Evolutionary conservation across 208 protist species (phyloP).

Genomic region (Endotrypanum monterogeii): DNA sequence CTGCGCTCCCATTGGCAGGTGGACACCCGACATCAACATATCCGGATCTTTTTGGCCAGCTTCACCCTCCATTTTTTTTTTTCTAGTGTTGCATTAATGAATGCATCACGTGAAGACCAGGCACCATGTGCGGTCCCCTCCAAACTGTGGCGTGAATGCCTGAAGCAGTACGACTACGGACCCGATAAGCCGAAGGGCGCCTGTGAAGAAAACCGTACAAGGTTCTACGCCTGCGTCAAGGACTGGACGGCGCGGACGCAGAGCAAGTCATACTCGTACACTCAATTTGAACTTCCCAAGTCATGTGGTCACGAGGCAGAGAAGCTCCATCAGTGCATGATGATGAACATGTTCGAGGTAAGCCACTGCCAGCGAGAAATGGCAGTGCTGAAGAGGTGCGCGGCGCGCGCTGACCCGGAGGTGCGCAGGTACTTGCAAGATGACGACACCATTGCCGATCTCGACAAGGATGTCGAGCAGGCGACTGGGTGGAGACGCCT

Average conservation of each 20-base stretch:
- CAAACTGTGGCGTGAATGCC: conserved; percentile 78
- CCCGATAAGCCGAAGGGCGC: conserved; percentile 72
- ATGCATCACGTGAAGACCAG: conserved; percentile 14
- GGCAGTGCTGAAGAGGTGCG: conserved; percentile 79
- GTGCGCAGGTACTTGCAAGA: conserved; percentile 55
- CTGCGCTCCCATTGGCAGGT: too few species aligned
- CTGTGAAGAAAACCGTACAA: conserved; percentile 64
- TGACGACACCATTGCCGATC: conserved; percentile 49
- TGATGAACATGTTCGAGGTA: conserved; percentile 90
- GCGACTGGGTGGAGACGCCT: conserved; percentile 56
- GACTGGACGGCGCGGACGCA: conserved; percentile 59
- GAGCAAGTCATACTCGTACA: conserved; percentile 51
- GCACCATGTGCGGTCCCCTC: conserved; percentile 74
- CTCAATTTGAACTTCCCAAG: conserved; percentile 55
- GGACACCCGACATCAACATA: too few species aligned
- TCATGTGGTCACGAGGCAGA: conserved; percentile 73
- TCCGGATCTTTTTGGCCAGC: too few species aligned
- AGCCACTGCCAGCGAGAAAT: conserved; percentile 70
- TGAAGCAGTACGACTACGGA: conserved; percentile 88
- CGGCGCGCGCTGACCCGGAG: conserved; percentile 48
- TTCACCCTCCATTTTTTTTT: neutral
- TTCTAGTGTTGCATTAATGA: neutral
- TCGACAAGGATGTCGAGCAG: conserved; percentile 50
- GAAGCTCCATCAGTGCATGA: conserved; percentile 89
- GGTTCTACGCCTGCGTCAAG: conserved; percentile 86